phyloP scores from a whole-genome alignment of 345 rosid species.

The Arabidopsis suecica region DNA sequence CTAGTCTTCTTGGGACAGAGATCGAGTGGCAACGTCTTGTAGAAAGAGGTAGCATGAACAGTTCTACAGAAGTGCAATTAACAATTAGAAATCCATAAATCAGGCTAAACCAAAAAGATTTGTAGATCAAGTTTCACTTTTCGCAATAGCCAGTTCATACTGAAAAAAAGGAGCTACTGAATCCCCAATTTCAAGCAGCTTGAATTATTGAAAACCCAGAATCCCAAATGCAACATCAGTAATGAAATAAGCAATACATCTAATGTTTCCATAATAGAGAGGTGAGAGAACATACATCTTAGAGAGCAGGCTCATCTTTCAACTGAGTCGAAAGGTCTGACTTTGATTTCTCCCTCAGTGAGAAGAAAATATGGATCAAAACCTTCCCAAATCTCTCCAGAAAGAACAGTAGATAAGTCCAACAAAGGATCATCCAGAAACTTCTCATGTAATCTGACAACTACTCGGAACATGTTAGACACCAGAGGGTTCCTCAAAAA shows the following conservation, averaged over 20 bases:
- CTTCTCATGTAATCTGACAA: conserved; percentile 58
- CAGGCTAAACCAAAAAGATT: not conserved
- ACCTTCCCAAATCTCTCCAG: conserved; percentile 56
- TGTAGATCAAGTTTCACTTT: not conserved
- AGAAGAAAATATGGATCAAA: conserved; percentile 91
- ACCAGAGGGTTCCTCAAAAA: conserved; percentile 77
- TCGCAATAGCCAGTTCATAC: not conserved
- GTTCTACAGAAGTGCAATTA: not conserved
- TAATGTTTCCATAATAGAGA: not conserved
- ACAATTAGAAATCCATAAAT: not conserved
- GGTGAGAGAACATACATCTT: conserved; percentile 12
- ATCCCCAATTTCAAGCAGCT: not conserved
- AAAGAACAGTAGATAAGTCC: conserved; percentile 38
- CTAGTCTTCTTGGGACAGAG: conserved; percentile 94
- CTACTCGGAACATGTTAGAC: conserved; percentile 59
- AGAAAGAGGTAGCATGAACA: not conserved
- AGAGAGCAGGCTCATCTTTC: not conserved
- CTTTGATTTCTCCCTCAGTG: conserved; percentile 19
- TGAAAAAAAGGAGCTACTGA: not conserved
- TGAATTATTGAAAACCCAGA: not conserved
- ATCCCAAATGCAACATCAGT: conserved; percentile 4
- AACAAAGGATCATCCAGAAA: conserved; percentile 34
- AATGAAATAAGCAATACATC: not conserved
- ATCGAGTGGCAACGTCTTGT: conserved; percentile 69
- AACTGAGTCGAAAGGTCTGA: not conserved